Percentiles rank a stretch among this genome's conserved stretches.
Conservation (phyloP, 371 early-diverging fungal genomes). For the Zychaea mexicana region DNA sequence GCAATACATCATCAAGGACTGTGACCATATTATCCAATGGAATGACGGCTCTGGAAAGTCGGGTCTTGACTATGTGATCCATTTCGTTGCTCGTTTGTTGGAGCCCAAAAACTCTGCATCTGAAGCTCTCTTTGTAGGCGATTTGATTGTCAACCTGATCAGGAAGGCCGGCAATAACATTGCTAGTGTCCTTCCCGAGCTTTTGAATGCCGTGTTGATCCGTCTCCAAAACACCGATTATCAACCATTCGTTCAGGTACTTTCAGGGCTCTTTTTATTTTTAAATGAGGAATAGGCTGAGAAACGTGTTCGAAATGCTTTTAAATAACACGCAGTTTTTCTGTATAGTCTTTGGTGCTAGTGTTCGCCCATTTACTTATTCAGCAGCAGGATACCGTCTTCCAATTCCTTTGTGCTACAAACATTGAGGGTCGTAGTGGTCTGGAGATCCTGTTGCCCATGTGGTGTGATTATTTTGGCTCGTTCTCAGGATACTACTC, state of each 20-base stretch:
- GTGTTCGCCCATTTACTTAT: slow-evolving; percentile 85
- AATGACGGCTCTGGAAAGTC: slow-evolving; percentile 63
- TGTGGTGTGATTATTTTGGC: slow-evolving; percentile 79
- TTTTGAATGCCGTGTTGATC: slow-evolving; percentile 73
- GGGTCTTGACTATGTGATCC: slow-evolving; percentile 80
- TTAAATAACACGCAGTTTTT: not conserved
- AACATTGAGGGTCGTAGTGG: slow-evolving; percentile 61
- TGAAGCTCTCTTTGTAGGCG: slow-evolving; percentile 87
- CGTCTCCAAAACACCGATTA: slow-evolving; percentile 74
- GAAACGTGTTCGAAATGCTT: too few species aligned
- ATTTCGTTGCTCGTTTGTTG: slow-evolving; percentile 78
- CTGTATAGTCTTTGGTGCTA: slow-evolving; percentile 79
- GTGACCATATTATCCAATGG: slow-evolving; percentile 68
- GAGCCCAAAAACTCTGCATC: slow-evolving; percentile 78
- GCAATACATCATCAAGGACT: slow-evolving; percentile 64
- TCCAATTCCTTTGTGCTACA: slow-evolving; percentile 64
- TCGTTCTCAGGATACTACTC: slow-evolving; percentile 77
- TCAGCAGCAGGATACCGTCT: slow-evolving; percentile 68
- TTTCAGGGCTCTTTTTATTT: not conserved
- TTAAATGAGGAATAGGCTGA: too few species aligned
- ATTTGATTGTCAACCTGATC: slow-evolving; percentile 81
- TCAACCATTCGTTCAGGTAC: slow-evolving; percentile 77
- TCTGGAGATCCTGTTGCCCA: slow-evolving; percentile 66
- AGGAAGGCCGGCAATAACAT: slow-evolving; percentile 76
- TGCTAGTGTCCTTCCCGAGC: slow-evolving; percentile 72